Conservation (phyloP, 768 basidiomycete species). For the Artomyces pyxidatus region DNA sequence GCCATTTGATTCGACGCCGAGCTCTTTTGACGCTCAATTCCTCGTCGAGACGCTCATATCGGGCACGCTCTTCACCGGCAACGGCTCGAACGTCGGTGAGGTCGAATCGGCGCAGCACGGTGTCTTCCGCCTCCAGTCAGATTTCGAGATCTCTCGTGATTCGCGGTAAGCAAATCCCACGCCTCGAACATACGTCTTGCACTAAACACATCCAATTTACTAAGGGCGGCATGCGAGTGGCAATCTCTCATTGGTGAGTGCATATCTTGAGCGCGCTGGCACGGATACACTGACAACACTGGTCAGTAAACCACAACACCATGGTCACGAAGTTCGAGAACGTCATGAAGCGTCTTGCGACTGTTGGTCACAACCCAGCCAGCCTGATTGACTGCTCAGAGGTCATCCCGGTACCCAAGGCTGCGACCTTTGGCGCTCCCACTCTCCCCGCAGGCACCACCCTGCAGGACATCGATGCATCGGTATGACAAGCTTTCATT, state of each 20-base stretch:
- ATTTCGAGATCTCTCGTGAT: no score
- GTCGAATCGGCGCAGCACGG: no score
- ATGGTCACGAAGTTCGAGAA: conserved; percentile 14
- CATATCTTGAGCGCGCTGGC: background rate
- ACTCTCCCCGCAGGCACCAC: conserved; percentile 22
- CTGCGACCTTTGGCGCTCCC: conserved; percentile 9
- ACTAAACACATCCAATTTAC: no score
- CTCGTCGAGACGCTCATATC: no score
- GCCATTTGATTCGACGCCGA: no score
- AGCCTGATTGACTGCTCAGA: conserved; percentile 23
- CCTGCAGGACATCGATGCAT: conserved; percentile 16
- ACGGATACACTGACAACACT: background rate
- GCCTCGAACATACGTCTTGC: no score
- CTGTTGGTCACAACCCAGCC: conserved; percentile 18
- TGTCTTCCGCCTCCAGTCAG: no score
- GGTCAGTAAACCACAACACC: conserved; percentile 11
- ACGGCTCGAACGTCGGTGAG: no score
- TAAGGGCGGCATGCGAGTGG: conserved; percentile 19
- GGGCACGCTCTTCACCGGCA: no score
- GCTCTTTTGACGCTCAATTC: no score
- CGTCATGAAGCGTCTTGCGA: conserved; percentile 22
- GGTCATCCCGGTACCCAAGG: conserved; percentile 20
- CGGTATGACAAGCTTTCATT: background rate
- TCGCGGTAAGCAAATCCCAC: no score
- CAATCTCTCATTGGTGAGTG: conserved; percentile 16